These are phyloP conservation scores for Echium plantagineum DNA, from an alignment of 257 asterid species.

Conservation along the genomic window DNA sequence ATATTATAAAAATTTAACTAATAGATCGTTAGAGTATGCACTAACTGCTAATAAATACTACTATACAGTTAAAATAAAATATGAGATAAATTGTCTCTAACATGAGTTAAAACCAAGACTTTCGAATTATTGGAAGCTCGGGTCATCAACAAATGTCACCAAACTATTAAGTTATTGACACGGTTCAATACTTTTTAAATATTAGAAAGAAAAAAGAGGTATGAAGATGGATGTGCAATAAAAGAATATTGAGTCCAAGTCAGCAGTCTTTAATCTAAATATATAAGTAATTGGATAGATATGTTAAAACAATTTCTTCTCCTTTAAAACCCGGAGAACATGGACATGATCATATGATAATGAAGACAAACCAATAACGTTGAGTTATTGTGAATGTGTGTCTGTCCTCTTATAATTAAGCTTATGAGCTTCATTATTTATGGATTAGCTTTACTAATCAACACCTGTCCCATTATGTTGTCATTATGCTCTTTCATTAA, in stretches of 20 bases:
- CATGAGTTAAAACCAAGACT: too few relatives aligned
- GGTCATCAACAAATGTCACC: too few relatives aligned
- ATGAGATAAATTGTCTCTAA: too few relatives aligned
- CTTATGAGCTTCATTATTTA: slow-evolving; percentile 13
- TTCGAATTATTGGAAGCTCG: too few relatives aligned
- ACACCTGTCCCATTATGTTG: slow-evolving; percentile 15
- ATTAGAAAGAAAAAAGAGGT: background rate
- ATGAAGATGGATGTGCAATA: too few relatives aligned
- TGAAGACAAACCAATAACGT: slow-evolving; percentile 24
- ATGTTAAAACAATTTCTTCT: background rate
- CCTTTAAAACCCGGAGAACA: slow-evolving; percentile 7
- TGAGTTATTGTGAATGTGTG: slow-evolving; percentile 17
- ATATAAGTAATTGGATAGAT: slow-evolving; percentile 6
- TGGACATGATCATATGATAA: slow-evolving; percentile 5
- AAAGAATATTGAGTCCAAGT: background rate
- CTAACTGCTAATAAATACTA: too few relatives aligned
- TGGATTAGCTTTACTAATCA: slow-evolving; percentile 19
- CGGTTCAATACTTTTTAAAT: too few relatives aligned
- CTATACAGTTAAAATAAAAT: too few relatives aligned
- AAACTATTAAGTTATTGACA: too few relatives aligned
- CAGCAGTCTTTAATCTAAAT: background rate
- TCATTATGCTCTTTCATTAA: slow-evolving; percentile 1
- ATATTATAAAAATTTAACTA: too few relatives aligned
- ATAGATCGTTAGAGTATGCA: too few relatives aligned
- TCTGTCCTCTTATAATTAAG: slow-evolving; percentile 17